These are phyloP conservation scores for Przewalskia tangutica DNA, from an alignment of 257 asterid species.

Conservation along the genomic window DNA sequence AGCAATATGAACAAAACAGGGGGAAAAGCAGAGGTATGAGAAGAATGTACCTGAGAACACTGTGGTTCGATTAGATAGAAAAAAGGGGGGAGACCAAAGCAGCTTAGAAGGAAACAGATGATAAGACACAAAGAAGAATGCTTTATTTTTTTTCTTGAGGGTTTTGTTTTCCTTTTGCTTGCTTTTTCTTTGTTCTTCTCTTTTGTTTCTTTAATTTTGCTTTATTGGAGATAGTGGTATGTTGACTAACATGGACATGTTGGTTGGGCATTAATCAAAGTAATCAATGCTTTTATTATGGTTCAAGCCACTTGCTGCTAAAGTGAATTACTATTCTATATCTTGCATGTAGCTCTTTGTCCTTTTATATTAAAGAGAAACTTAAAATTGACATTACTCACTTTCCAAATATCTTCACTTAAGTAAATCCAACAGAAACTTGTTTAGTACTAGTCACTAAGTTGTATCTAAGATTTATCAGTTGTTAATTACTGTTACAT, in stretches of 20 bases:
- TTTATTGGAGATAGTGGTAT: conserved; percentile 29
- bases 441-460: neutral
- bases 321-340: conserved; percentile 5
- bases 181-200: neutral
- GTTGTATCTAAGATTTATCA: neutral
- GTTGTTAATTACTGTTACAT: neutral
- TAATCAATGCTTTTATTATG: conserved; percentile 24
- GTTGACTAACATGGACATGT: conserved; percentile 25
- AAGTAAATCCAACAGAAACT: neutral
- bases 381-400: neutral
- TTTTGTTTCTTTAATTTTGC: conserved; percentile 11
- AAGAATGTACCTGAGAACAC: neutral
- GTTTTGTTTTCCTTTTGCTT: neutral
- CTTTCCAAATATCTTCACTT: neutral
- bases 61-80: neutral
- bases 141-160: neutral
- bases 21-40: neutral
- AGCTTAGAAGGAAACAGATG: conserved; percentile 15
- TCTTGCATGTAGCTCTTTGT: too few relatives aligned
- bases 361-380: neutral
- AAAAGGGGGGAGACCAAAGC: conserved; percentile 8
- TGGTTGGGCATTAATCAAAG: conserved; percentile 36
- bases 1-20: too few relatives aligned
- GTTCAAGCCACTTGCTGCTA: conserved; percentile 14
- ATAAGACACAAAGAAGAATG: neutral